Base-by-base conservation (phyloP, 352 stramenopile genomes). In the Pythium angustatum region DNA sequence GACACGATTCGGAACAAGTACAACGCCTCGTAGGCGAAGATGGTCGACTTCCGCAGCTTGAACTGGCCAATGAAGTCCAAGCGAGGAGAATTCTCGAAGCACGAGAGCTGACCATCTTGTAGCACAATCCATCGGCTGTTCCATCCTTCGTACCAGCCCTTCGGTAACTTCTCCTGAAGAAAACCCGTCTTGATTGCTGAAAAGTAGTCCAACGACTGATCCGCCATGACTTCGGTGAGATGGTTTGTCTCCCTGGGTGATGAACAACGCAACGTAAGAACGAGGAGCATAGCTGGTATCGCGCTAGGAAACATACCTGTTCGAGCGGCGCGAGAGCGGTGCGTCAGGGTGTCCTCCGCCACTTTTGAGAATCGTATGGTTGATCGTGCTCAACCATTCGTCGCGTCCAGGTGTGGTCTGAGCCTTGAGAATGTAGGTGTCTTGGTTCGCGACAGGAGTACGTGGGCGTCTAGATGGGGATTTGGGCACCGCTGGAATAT, bases 131-230 rank as follows among this genome's bases (percentile, higher is more conserved):
- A 95, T 5, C 84, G 78, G 40, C 81, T 90, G 45, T 80, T 87
- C 81, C 83, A 91, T 43, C 81, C 85, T 73, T 95, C 86, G 31
- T 93, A 93, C 83, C 84, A 95, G 12, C 56, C 82, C 30, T 91
- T 93, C 2, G 70, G 72, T 0, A 77, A 75, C n/a, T 86, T 90
- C 49, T 93, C 84, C 33, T 91, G 78, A 10, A 91, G 47, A n/a
- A 90, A 90, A 0, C 85, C 81, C 2, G 76, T 74, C 52, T 91
- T 93, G 19, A 89, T 73, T 1, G 86, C 83, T 14, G 85, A 87
- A 50, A 95, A 95, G 55, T 89, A 95, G 62, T 93, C 84, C 9
- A 95, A 68, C 33, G 73, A 83, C 26, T 83, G 76, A 19, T 84
- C 86, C 12, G 71, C 64, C 31, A 79, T 71, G 3, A 92, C 64